These are phyloP conservation scores for Xerocomellus amylosporus DNA, from an alignment of 768 basidiomycete species.

Conservation along the genomic window DNA sequence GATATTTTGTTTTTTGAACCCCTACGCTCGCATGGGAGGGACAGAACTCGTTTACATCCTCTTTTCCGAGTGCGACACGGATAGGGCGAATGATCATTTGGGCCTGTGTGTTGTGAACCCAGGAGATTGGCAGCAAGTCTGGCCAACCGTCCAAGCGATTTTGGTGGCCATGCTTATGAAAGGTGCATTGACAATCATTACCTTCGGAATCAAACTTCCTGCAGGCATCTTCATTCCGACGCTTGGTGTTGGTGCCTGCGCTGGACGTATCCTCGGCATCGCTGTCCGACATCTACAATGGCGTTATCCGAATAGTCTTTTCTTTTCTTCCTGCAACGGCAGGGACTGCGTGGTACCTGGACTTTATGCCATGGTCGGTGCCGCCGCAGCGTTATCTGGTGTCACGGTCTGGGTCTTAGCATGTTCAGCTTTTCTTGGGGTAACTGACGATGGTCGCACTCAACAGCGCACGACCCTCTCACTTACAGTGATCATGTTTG, in stretches of 20 bases:
- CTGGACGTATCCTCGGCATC: slow-evolving; percentile 84
- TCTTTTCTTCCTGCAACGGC: slow-evolving; percentile 68
- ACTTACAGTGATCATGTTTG: slow-evolving; percentile 94
- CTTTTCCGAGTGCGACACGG: slow-evolving; percentile 78
- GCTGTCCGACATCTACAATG: slow-evolving; percentile 72
- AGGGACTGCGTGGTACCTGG: slow-evolving; percentile 83
- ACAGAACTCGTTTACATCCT: slow-evolving; percentile 93
- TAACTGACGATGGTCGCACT: slow-evolving; percentile 7
- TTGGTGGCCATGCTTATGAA: slow-evolving; percentile 80
- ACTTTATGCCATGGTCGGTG: slow-evolving; percentile 94
- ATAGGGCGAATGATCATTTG: slow-evolving; percentile 51
- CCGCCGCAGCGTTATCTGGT: slow-evolving; percentile 91
- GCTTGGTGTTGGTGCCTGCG: slow-evolving; percentile 91
- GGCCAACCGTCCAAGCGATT: slow-evolving; percentile 63
- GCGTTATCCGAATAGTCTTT: slow-evolving; percentile 50
- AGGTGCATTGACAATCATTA: slow-evolving; percentile 75
- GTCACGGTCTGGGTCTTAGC: slow-evolving; percentile 62
- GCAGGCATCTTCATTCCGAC: slow-evolving; percentile 98
- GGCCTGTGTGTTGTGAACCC: slow-evolving; percentile 73
- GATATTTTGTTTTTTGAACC: slow-evolving; percentile 78
- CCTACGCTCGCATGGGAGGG: slow-evolving; percentile 90
- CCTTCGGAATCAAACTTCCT: slow-evolving; percentile 89
- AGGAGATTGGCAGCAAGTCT: slow-evolving; percentile 50
- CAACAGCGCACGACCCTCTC: slow-evolving; percentile 82
- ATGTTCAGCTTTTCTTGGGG: background rate